These are phyloP conservation scores for Halocafeteria seosinensis DNA, from an alignment of 108 stramenopile genomes.

Conservation along the genomic window DNA sequence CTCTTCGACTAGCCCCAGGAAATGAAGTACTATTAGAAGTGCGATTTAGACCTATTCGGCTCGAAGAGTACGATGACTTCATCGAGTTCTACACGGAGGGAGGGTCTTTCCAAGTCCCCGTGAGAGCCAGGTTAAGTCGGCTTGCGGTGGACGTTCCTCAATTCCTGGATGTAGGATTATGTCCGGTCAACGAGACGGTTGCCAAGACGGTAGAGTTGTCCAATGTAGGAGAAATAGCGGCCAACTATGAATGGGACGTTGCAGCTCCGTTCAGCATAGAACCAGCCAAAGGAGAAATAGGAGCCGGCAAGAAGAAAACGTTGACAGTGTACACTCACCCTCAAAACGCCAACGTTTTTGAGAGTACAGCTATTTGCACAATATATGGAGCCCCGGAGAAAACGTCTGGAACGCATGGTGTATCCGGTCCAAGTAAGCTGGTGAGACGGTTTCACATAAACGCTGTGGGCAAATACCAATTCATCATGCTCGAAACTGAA, in stretches of 20 bases:
- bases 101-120: slow-evolving; percentile 38
- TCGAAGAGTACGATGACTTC: slow-evolving; percentile 34
- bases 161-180: slow-evolving; percentile 32
- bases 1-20: slow-evolving; percentile 28
- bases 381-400: too few relatives aligned
- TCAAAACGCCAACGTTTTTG: too few relatives aligned
- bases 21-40: slow-evolving; percentile 27
- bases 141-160: slow-evolving; percentile 18
- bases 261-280: slow-evolving; percentile 31
- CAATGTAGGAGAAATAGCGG: slow-evolving; percentile 38
- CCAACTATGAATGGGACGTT: slow-evolving; percentile 28
- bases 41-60: slow-evolving; percentile 32
- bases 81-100: slow-evolving; percentile 28
- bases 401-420: too few relatives aligned
- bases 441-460: neutral
- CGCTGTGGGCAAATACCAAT: slow-evolving; percentile 28
- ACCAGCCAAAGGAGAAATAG: too few relatives aligned
- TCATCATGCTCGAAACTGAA: slow-evolving; percentile 19
- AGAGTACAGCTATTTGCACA: too few relatives aligned
- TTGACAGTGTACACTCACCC: too few relatives aligned
- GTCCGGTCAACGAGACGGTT: slow-evolving; percentile 21
- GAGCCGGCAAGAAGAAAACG: too few relatives aligned
- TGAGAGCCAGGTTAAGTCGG: slow-evolving; percentile 25
- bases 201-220: slow-evolving; percentile 10
- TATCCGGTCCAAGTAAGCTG: neutral